Percentiles rank a stretch among this genome's conserved stretches.
Evolutionary conservation across 305 asterid genomes (phyloP).

Genomic region (Fraxinus latifolia): DNA sequence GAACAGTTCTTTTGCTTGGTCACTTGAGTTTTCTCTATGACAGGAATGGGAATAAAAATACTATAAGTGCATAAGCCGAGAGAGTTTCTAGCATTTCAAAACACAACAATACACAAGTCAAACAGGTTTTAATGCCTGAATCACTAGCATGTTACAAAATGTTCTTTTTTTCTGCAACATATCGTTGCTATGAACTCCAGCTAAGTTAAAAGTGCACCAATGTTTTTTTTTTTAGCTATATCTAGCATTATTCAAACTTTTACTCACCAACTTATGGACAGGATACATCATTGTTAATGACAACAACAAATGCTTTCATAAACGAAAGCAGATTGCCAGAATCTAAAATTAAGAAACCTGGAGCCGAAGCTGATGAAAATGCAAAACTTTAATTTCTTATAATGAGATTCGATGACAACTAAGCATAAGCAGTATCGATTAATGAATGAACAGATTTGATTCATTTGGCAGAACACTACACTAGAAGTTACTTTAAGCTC

Average conservation of each 20-base stretch:
- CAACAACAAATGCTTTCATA: background rate
- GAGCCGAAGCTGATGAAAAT: background rate
- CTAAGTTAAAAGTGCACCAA: background rate
- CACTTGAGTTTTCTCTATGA: constrained; percentile 58
- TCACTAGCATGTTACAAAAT: background rate
- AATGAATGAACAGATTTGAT: background rate
- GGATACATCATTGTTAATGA: background rate
- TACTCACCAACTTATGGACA: background rate
- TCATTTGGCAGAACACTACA: background rate
- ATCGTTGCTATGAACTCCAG: background rate
- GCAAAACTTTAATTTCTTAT: background rate
- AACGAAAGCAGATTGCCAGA: background rate
- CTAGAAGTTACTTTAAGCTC: background rate
- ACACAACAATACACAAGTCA: background rate
- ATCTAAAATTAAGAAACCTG: background rate
- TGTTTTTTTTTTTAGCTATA: background rate
- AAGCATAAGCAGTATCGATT: background rate
- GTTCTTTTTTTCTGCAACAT: background rate
- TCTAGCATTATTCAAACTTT: background rate
- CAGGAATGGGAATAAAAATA: constrained; percentile 21
- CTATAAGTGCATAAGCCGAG: constrained; percentile 15
- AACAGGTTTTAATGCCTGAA: background rate
- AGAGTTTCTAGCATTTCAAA: constrained; percentile 13
- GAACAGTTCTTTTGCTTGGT: constrained; percentile 59
- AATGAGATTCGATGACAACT: background rate